Evolutionary conservation across 2,329 filamentous ascomycete genomes (phyloP), one percentile per base, ranked within the genome.

Genomic region (Hysterium pulicare): DNA sequence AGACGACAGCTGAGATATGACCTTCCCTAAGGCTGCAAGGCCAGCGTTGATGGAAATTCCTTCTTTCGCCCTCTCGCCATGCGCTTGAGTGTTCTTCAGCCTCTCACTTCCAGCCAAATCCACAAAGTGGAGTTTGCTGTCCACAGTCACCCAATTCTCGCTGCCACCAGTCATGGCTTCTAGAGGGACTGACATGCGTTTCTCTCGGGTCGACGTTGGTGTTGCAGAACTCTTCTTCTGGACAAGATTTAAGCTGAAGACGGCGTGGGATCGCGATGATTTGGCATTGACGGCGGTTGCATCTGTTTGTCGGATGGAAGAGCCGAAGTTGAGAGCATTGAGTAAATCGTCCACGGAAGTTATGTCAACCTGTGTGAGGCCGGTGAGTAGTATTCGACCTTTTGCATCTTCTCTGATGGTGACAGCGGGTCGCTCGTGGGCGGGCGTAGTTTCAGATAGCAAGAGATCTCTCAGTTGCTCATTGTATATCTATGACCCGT

Each of bases 31-130:
- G 47, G 90, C 91, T 38, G 93, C 93, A 47, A 98, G 79, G 46
- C 93, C 93, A 30, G 87, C 93, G 60, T 98, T 98, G 74, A 98
- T 98, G 10, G 91, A 95, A 46, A 98, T 98, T 55, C 93, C 93
- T 68, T 98, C 93, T 64, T 84, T 91, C 30, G 93, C 93, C 44
- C 93, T 81, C 56, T 97, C 93, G 33, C 93, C 93, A 49, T 95
- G 90, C 1, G 93, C 93, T 24, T 90, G 89, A 0, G 93, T 98
- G 58, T 98, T 97, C 72, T 98, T 98, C 59, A 98, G 73, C 55
- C 93, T 82, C 71, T 98, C 93, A 64, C 93, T 97, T 51, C 93
- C 93, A 39, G 93, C 93, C 66, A 98, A 73, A 80, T 98, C 93
- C 46, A 98, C 93, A 62, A 98, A 98, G 65, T 98, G 93, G 38